Conservation (phyloP, 768 basidiomycete genomes). For the Podaxis sp. region DNA sequence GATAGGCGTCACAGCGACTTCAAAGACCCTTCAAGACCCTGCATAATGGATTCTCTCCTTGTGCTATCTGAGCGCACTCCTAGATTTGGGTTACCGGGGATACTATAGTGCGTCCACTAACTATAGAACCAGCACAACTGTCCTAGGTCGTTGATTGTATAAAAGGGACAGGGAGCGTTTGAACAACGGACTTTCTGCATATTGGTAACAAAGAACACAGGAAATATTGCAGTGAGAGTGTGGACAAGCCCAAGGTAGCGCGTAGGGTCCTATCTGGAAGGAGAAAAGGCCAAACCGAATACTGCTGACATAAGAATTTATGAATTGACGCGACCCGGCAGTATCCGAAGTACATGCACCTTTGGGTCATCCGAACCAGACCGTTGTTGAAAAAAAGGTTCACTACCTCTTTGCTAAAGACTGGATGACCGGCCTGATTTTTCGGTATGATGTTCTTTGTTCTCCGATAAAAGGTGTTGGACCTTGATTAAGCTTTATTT, state of each 20-base stretch:
- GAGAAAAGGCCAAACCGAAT: too few relatives aligned
- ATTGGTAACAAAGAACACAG: too few relatives aligned
- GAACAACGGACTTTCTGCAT: too few relatives aligned
- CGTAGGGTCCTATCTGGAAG: too few relatives aligned
- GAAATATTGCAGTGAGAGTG: too few relatives aligned
- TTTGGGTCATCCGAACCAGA: not conserved
- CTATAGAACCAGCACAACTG: too few relatives aligned
- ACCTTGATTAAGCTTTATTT: not conserved
- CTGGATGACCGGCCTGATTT: not conserved
- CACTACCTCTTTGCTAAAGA: not conserved
- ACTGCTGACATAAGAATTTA: not conserved
- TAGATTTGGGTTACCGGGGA: not conserved
- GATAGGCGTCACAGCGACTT: not conserved
- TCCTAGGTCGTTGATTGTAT: too few relatives aligned
- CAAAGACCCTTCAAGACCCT: not conserved
- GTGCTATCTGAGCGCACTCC: not conserved
- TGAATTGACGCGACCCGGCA: not conserved
- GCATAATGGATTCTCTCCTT: not conserved
- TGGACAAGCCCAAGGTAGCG: too few relatives aligned
- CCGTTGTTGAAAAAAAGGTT: not conserved
- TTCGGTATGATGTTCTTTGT: not conserved
- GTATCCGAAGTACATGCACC: not conserved
- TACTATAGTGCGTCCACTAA: not conserved
- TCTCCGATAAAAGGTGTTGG: not conserved
- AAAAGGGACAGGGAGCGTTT: too few relatives aligned